Percentiles rank a stretch among this genome's conserved stretches.
Conservation (phyloP, 495 filamentous ascomycete genomes). For the Collariella sp. region DNA sequence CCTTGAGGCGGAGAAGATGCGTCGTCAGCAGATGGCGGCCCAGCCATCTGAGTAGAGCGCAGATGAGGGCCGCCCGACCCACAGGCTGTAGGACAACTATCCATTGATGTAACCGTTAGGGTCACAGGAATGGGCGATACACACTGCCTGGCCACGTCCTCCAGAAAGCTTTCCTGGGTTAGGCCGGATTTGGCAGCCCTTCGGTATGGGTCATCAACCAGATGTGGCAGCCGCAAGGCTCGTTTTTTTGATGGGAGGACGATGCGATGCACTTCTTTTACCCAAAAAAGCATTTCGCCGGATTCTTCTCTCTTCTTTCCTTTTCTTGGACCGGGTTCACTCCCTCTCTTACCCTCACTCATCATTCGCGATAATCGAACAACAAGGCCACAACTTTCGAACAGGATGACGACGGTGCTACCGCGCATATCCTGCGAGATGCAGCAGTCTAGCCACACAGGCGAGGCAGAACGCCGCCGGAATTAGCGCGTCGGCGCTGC, state of each 20-base stretch:
- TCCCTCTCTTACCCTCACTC: constrained; percentile 25
- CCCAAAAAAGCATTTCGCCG: constrained; percentile 30
- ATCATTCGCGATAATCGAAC: constrained; percentile 12
- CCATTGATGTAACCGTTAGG: constrained; percentile 17
- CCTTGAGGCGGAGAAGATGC: constrained; percentile 96
- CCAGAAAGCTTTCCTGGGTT: constrained; percentile 26
- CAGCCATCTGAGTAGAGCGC: constrained; percentile 56
- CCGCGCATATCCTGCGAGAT: no score
- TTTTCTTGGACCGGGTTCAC: constrained; percentile 25
- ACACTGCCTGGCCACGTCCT: constrained; percentile 13
- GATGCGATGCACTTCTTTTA: constrained; percentile 36
- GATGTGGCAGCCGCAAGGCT: constrained; percentile 56
- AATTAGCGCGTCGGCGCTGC: neutral
- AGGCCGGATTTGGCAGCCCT: constrained; percentile 38
- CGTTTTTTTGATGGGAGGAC: constrained; percentile 38
- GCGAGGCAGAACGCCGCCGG: neutral
- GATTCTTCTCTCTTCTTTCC: constrained; percentile 20
- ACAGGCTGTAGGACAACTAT: constrained; percentile 27
- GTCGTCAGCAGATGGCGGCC: constrained; percentile 59
- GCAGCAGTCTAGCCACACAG: neutral
- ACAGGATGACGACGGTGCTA: neutral
- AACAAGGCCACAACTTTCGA: constrained; percentile 1
- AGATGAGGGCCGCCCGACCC: constrained; percentile 16
- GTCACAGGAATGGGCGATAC: constrained; percentile 16
- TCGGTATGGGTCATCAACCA: constrained; percentile 37